Conservation (phyloP, 1,284 basidiomycete genomes). For the Cryptococcus sp. region DNA sequence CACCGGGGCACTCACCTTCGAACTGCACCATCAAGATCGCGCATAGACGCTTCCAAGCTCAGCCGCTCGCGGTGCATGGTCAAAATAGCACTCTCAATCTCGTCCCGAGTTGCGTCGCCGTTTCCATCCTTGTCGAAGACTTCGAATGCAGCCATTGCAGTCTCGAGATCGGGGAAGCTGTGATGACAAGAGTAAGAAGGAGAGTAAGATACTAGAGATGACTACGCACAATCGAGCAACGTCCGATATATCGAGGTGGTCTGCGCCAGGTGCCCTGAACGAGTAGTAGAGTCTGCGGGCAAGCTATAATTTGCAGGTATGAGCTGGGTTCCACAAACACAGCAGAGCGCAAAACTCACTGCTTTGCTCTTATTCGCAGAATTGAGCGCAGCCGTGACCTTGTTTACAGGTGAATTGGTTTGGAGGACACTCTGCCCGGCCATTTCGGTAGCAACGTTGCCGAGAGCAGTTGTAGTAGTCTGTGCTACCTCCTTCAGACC, state of each 20-base stretch:
- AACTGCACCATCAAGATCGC: conserved; percentile 86
- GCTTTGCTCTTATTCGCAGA: conserved; percentile 80
- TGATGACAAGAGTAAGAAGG: conserved; percentile 1
- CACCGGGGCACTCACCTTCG: conserved; percentile 73
- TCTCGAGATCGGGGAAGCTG: conserved; percentile 66
- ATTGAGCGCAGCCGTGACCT: conserved; percentile 75
- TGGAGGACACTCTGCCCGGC: conserved; percentile 71
- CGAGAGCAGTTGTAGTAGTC: conserved; percentile 78
- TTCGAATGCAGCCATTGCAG: conserved; percentile 65
- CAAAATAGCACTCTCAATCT: conserved; percentile 74
- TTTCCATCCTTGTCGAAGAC: conserved; percentile 84
- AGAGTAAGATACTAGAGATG: background rate
- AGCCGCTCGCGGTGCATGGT: conserved; percentile 83
- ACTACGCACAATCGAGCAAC: conserved; percentile 61
- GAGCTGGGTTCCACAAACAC: background rate
- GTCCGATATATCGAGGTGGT: conserved; percentile 67
- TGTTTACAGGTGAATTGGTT: conserved; percentile 80
- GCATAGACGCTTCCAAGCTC: conserved; percentile 82
- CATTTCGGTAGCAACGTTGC: conserved; percentile 62
- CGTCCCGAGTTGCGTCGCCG: conserved; percentile 73
- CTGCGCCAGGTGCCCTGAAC: conserved; percentile 66
- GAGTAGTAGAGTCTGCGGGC: conserved; percentile 85
- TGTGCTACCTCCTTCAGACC: conserved; percentile 71
- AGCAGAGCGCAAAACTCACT: conserved; percentile 51
- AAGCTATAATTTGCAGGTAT: conserved; percentile 56